These are phyloP conservation scores for Cyclotella baltica DNA, from an alignment of 108 stramenopile species.

Conservation along the genomic window DNA sequence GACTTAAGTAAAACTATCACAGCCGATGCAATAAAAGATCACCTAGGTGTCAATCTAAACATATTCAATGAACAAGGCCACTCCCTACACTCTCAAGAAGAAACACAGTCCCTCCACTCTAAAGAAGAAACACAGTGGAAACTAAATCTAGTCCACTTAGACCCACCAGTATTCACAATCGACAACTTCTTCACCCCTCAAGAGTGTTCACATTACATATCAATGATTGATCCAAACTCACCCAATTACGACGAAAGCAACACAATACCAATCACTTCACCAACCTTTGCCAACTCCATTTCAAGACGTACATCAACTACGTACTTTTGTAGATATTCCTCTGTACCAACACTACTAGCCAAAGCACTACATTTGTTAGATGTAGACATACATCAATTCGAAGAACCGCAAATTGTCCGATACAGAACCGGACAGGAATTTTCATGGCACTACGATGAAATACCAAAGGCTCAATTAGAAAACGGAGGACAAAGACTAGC, in stretches of 20 bases:
- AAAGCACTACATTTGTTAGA: conserved; percentile 63
- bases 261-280: conserved; percentile 59
- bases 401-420: conserved; percentile 84
- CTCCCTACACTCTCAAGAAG: conserved; percentile 40
- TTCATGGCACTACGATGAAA: conserved; percentile 84
- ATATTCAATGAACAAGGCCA: conserved; percentile 68
- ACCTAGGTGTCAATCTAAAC: conserved; percentile 57
- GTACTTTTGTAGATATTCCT: conserved; percentile 75
- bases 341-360: conserved; percentile 64
- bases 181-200: conserved; percentile 74
- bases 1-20: conserved; percentile 52
- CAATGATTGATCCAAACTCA: conserved; percentile 24
- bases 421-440: conserved; percentile 80
- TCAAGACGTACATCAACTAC: conserved; percentile 82
- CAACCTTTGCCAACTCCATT: conserved; percentile 65
- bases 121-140: conserved; percentile 31
- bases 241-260: not conserved
- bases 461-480: conserved; percentile 53
- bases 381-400: conserved; percentile 63
- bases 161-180: conserved; percentile 74
- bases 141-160: conserved; percentile 68
- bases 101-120: conserved; percentile 16
- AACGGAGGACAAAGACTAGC: conserved; percentile 85
- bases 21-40: conserved; percentile 46
- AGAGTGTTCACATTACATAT: conserved; percentile 62